These are phyloP conservation scores for Xylaria sp. DNA, from an alignment of 2,329 filamentous ascomycete species.

Conservation along the genomic window DNA sequence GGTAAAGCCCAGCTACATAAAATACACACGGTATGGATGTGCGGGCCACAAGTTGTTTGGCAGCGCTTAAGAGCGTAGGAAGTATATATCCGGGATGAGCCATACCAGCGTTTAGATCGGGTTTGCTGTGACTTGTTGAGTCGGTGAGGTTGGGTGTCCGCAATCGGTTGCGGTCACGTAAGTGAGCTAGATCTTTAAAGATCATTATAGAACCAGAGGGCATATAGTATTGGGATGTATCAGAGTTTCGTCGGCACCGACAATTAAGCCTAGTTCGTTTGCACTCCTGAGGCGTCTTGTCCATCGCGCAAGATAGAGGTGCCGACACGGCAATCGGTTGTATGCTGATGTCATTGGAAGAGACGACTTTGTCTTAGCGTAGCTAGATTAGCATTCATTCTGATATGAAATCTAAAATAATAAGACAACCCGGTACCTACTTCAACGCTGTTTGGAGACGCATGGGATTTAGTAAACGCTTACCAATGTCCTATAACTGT, in stretches of 20 bases:
- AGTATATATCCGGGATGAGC: not conserved
- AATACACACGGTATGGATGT: not conserved
- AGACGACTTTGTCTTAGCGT: no score
- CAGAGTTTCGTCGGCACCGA: no score
- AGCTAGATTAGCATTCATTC: no score
- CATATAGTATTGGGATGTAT: no score
- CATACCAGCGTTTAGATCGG: not conserved
- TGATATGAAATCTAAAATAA: no score
- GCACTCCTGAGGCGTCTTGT: no score
- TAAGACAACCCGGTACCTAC: no score
- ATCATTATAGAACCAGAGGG: no score
- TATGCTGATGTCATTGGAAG: not conserved
- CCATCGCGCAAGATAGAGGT: not conserved
- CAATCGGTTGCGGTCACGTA: not conserved
- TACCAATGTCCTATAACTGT: no score
- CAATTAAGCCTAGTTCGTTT: no score
- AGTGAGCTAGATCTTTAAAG: not conserved
- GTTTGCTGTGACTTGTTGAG: not conserved
- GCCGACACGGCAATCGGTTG: not conserved
- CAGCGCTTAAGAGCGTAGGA: not conserved
- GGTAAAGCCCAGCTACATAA: not conserved
- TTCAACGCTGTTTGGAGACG: no score
- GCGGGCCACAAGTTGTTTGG: not conserved
- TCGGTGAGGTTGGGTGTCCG: constrained; percentile 1
- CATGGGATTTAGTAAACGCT: no score